Percentiles rank a stretch among this genome's conserved stretches.
Conservation (phyloP, 2,329 filamentous ascomycete species). For the Alternaria sp. region DNA sequence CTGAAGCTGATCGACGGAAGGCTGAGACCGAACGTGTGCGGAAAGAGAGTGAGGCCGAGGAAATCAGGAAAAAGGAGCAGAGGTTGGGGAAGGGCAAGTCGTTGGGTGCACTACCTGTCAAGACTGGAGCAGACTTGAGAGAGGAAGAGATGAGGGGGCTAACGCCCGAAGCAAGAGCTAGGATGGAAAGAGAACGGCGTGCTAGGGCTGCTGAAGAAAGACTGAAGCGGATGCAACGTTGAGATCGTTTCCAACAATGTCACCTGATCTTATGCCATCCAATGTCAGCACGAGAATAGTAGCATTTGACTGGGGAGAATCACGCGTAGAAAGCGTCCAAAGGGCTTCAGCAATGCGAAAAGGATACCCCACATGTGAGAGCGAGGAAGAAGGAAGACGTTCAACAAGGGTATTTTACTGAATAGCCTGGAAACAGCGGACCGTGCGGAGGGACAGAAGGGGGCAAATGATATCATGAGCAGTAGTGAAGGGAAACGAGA, state of each 20-base stretch:
- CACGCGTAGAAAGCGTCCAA: neutral
- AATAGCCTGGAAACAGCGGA: neutral
- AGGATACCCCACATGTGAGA: neutral
- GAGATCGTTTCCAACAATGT: neutral
- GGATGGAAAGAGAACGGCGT: constrained; percentile 84
- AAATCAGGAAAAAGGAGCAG: constrained; percentile 60
- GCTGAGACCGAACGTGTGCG: constrained; percentile 76
- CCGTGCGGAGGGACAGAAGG: neutral
- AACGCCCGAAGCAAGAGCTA: constrained; percentile 84
- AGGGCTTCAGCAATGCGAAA: neutral
- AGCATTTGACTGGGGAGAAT: neutral
- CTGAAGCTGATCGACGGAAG: constrained; percentile 66
- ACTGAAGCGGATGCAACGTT: constrained; percentile 61
- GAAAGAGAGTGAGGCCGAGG: constrained; percentile 58
- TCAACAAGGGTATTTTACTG: neutral
- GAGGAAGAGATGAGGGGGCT: constrained; percentile 85
- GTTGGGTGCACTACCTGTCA: constrained; percentile 64
- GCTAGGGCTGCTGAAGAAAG: constrained; percentile 92
- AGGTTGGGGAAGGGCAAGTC: constrained; percentile 56
- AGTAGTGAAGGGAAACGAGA: neutral
- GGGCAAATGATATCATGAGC: neutral
- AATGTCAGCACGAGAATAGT: neutral
- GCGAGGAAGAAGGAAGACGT: neutral
- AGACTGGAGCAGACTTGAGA: constrained; percentile 79
- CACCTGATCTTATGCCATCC: neutral